These are phyloP conservation scores for Ascochyta pisi DNA, from an alignment of 2,329 filamentous ascomycete species.

Conservation along the genomic window DNA sequence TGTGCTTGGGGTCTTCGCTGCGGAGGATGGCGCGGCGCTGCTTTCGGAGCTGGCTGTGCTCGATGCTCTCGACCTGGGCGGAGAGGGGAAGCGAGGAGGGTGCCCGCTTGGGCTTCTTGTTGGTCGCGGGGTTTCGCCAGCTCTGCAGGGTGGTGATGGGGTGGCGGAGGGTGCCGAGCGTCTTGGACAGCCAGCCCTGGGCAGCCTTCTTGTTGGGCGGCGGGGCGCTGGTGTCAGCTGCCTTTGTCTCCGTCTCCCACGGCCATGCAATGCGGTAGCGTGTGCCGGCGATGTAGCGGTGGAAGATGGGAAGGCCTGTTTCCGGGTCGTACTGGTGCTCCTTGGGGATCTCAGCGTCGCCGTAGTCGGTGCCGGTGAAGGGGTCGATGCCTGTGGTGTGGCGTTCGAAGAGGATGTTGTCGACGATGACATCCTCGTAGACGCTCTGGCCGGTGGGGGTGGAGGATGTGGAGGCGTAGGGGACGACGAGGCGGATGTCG, in stretches of 20 bases:
- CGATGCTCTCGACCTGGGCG: constrained; percentile 19
- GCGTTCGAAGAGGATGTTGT: constrained; percentile 40
- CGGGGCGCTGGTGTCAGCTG: constrained; percentile 10
- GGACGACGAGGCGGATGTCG: constrained; percentile 81
- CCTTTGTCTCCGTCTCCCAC: constrained; percentile 32
- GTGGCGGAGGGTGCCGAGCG: constrained; percentile 25
- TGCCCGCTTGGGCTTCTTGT: constrained; percentile 1
- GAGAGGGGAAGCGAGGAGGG: constrained; percentile 13
- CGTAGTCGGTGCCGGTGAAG: constrained; percentile 39
- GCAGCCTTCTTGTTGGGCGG: constrained; percentile 17
- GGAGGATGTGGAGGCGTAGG: constrained; percentile 57
- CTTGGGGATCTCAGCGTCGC: constrained; percentile 32
- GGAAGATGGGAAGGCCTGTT: constrained; percentile 39
- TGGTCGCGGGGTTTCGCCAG: constrained; percentile 22
- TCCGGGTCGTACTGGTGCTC: constrained; percentile 41
- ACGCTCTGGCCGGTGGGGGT: constrained; percentile 67
- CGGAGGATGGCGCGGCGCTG: constrained; percentile 15
- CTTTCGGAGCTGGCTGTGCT: constrained; percentile 17
- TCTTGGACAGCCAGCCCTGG: constrained; percentile 22
- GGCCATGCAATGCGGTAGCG: constrained; percentile 41
- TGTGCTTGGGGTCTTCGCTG: constrained; percentile 18
- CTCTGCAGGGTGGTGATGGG: constrained; percentile 26
- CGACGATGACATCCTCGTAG: constrained; percentile 62
- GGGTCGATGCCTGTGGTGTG: constrained; percentile 42
- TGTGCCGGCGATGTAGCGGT: constrained; percentile 48